Evolutionary conservation across 2,329 filamentous ascomycete genomes (phyloP), one percentile per base, ranked within the genome.

Genomic region (Ophiobolus disseminans): DNA sequence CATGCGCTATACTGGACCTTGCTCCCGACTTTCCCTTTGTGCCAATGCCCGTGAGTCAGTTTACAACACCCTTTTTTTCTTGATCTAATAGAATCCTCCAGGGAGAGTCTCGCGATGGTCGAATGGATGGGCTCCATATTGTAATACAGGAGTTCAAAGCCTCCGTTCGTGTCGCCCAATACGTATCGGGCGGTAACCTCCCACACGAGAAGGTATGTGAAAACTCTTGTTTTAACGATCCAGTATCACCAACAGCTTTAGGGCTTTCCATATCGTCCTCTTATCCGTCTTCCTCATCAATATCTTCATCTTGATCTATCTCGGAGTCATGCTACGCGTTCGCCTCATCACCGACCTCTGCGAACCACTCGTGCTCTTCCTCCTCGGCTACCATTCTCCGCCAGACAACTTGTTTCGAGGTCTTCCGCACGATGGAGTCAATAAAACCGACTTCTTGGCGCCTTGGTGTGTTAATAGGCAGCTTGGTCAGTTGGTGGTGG

Each of bases 71-170:
- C n/a, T n/a, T n/a, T n/a, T n/a, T n/a, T n/a, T n/a, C n/a, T n/a
- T n/a, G n/a, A n/a, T n/a, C n/a, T n/a, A n/a, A n/a, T n/a, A n/a
- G n/a, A n/a, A n/a, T n/a, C n/a, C n/a, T n/a, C n/a, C n/a, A n/a
- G n/a, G n/a, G n/a, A n/a, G n/a, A n/a, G n/a, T n/a, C n/a, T n/a
- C n/a, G n/a, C 3, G 5, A 28, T 28, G 25, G 10, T 28, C 10
- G 85, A 0, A 68, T 91, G 11, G 20, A 26, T 48, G 1, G 16
- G 42, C 9, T 48, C 48, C 4, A 23, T 51, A 16, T 10, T 48
- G 3, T 53, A 53, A 20, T 39, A 14, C 45, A 53, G 5, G 16
- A 40, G 4, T 53, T 53, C 25, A 41, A 44, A 30, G 50, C 41
- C 5, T 49, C 50, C 4, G 30, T 49, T 5, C 45, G 50, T 7